phyloP scores from a whole-genome alignment of 768 basidiomycete genomes.

The Termitomyces sp. region DNA sequence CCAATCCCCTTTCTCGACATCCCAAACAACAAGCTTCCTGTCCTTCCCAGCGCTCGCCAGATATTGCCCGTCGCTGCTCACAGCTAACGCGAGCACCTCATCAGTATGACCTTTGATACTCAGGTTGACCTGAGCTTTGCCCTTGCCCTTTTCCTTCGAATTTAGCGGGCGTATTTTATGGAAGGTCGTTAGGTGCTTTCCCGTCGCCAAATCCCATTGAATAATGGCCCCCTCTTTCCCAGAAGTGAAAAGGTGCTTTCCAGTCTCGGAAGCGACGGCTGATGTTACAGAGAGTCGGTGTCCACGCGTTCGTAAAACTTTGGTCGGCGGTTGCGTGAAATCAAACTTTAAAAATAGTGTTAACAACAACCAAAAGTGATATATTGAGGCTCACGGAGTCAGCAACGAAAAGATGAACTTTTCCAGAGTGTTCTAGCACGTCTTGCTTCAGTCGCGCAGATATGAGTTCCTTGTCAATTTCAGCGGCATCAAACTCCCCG shows the following conservation, averaged over 20 bases:
- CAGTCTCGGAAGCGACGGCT: conserved; percentile 71
- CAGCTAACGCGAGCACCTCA: conserved; percentile 76
- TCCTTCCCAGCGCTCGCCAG: conserved; percentile 89
- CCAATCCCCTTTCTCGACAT: conserved; percentile 71
- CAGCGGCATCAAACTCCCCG: conserved; percentile 91
- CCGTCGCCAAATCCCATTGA: conserved; percentile 74
- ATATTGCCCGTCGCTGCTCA: conserved; percentile 81
- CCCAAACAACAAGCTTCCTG: conserved; percentile 80
- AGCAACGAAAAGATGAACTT: conserved; percentile 77
- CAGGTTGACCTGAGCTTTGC: conserved; percentile 30
- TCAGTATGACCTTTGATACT: conserved; percentile 76
- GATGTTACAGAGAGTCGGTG: conserved; percentile 81
- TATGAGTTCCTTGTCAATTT: conserved; percentile 91
- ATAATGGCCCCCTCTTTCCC: conserved; percentile 90
- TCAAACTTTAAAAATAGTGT: conserved; percentile 41
- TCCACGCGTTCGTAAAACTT: conserved; percentile 57
- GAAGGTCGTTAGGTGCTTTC: conserved; percentile 52
- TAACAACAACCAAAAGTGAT: neutral
- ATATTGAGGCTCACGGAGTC: conserved; percentile 46
- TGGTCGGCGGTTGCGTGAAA: conserved; percentile 39
- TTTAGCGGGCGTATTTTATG: conserved; percentile 48
- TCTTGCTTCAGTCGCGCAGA: conserved; percentile 88
- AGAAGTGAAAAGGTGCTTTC: conserved; percentile 74
- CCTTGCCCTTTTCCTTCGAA: conserved; percentile 47
- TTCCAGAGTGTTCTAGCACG: conserved; percentile 85